Evolutionary conservation across 495 filamentous ascomycete genomes (phyloP).

Genomic region (Penicillium goetzii): DNA sequence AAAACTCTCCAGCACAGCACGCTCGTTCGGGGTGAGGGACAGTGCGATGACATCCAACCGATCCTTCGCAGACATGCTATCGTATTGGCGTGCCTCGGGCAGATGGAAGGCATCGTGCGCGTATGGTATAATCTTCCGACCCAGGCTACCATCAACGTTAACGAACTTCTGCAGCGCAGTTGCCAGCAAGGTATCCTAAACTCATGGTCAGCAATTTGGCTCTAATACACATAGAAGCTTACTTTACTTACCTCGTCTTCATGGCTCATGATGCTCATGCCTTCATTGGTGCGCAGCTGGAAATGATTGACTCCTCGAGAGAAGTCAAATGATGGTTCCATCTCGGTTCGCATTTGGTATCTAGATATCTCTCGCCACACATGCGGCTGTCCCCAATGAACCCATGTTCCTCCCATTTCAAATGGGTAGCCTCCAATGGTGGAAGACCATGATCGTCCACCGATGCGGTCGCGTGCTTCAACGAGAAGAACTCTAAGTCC

Average conservation of each 20-base stretch:
- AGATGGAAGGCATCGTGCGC: constrained; percentile 25
- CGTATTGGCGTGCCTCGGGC: constrained; percentile 24
- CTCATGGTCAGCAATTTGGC: background rate
- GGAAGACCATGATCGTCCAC: constrained; percentile 38
- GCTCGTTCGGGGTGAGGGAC: constrained; percentile 25
- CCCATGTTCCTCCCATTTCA: constrained; percentile 45
- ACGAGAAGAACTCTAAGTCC: constrained; percentile 34
- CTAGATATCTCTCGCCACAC: constrained; percentile 29
- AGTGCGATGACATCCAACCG: constrained; percentile 27
- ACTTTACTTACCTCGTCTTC: constrained; percentile 24
- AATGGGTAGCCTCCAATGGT: constrained; percentile 27
- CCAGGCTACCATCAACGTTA: constrained; percentile 31
- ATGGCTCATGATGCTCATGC: constrained; percentile 21
- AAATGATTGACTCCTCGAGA: constrained; percentile 28
- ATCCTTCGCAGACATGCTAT: constrained; percentile 27
- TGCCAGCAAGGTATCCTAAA: constrained; percentile 16
- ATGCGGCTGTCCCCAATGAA: constrained; percentile 35
- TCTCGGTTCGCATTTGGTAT: constrained; percentile 25
- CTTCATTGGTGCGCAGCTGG: constrained; percentile 23
- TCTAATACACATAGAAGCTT: background rate
- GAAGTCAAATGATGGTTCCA: constrained; percentile 28
- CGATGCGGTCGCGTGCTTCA: constrained; percentile 43
- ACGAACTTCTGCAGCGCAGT: constrained; percentile 25
- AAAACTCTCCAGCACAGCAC: constrained; percentile 23
- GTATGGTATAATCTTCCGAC: constrained; percentile 27